Evolutionary conservation across 2,329 filamentous ascomycete species (phyloP).

Genomic region (Botrytis squamosa): DNA sequence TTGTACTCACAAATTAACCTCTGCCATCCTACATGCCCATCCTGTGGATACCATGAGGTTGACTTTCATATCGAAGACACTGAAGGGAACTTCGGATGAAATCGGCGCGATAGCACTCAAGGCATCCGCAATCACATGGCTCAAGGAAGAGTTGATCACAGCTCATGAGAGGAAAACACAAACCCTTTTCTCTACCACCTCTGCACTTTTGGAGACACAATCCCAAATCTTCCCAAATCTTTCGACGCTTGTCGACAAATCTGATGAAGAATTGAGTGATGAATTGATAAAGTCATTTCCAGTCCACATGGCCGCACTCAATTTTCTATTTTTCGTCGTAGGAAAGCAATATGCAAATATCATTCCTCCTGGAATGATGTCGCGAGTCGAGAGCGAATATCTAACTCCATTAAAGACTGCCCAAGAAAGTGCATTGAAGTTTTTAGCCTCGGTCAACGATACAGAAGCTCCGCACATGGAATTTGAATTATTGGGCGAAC

Average conservation of each 20-base stretch:
- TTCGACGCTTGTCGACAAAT: constrained; percentile 46
- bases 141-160: constrained; percentile 60
- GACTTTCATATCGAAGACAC: constrained; percentile 61
- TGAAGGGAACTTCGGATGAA: constrained; percentile 58
- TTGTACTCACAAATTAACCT: constrained; percentile 40
- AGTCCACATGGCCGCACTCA: constrained; percentile 59
- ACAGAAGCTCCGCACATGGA: constrained; percentile 24
- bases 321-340: constrained; percentile 59
- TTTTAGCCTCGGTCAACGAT: constrained; percentile 14
- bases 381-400: constrained; percentile 58
- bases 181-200: constrained; percentile 50
- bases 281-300: constrained; percentile 52
- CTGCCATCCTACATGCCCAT: constrained; percentile 50
- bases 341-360: constrained; percentile 47
- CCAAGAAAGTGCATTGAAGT: constrained; percentile 38
- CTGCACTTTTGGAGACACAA: constrained; percentile 59
- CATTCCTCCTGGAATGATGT: constrained; percentile 55
- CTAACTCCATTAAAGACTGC: constrained; percentile 52
- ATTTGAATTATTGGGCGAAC: constrained; percentile 34
- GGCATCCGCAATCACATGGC: constrained; percentile 61
- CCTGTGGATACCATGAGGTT: constrained; percentile 59
- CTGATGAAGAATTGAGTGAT: constrained; percentile 47
- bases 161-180: constrained; percentile 36
- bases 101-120: constrained; percentile 55
- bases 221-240: constrained; percentile 61